Conservation (phyloP, 2,329 filamentous ascomycete genomes). For the Orbilia javanica region DNA sequence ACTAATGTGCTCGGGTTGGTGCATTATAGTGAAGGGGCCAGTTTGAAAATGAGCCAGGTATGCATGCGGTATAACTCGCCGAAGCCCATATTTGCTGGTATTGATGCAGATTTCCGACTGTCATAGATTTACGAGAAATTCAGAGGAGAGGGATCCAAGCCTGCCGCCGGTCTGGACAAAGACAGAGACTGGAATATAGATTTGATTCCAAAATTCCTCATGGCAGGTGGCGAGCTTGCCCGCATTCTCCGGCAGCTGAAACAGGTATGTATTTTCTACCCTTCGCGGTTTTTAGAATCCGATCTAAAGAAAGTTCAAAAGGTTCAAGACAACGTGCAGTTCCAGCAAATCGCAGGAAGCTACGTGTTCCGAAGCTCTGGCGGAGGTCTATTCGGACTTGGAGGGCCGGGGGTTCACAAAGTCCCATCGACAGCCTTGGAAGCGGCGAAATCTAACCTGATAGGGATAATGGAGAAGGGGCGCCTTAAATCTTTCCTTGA, state of each 20-base stretch:
- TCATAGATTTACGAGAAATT: constrained; percentile 50
- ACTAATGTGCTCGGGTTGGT: constrained; percentile 36
- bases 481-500: constrained; percentile 82
- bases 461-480: constrained; percentile 98
- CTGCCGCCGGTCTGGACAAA: constrained; percentile 44
- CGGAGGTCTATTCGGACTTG: constrained; percentile 62
- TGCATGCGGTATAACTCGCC: constrained; percentile 60
- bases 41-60: constrained; percentile 95
- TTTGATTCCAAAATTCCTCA: constrained; percentile 96
- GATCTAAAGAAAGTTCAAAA: constrained; percentile 1
- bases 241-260: constrained; percentile 97
- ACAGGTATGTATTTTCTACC: constrained; percentile 70
- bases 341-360: constrained; percentile 78
- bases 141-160: constrained; percentile 33
- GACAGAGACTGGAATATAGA: constrained; percentile 86
- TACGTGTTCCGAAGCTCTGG: constrained; percentile 90
- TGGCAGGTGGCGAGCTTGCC: constrained; percentile 97
- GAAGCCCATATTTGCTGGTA: constrained; percentile 44
- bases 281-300: not conserved
- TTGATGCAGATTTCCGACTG: not conserved
- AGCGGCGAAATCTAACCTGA: constrained; percentile 89
- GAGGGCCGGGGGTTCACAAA: constrained; percentile 69
- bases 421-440: constrained; percentile 93
- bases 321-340: constrained; percentile 59
- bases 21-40: constrained; percentile 82